Percentiles rank a stretch among this genome's conserved stretches.
phyloP scores from a whole-genome alignment of 768 basidiomycete genomes.

The Leccinellum luteum region DNA sequence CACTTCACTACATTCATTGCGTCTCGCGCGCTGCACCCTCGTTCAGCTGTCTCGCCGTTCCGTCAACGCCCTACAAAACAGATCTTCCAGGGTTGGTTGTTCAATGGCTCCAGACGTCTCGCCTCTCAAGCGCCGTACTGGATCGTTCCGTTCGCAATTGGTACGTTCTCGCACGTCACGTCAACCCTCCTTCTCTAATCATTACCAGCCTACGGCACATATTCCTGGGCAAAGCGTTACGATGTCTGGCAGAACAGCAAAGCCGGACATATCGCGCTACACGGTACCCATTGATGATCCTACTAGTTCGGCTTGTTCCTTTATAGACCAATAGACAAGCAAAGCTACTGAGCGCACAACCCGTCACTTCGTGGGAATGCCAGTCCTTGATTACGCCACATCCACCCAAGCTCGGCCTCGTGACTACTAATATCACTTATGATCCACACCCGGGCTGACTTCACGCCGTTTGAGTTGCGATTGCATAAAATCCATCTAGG shows the following conservation, averaged over 20 bases:
- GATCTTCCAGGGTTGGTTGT: conserved; percentile 70
- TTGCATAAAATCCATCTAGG: neutral
- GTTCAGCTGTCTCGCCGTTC: conserved; percentile 77
- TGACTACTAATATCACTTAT: too few relatives aligned
- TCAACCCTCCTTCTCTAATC: neutral
- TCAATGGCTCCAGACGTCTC: conserved; percentile 83
- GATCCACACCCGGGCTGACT: neutral
- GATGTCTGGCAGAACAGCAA: conserved; percentile 74
- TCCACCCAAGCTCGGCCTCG: too few relatives aligned
- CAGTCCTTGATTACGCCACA: too few relatives aligned
- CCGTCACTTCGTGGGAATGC: neutral
- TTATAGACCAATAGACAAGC: neutral
- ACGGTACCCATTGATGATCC: conserved; percentile 16
- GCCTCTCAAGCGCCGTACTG: conserved; percentile 76
- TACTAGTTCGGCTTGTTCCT: neutral
- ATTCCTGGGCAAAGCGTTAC: conserved; percentile 70
- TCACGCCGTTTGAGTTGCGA: neutral
- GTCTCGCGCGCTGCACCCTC: neutral
- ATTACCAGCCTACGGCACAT: conserved; percentile 68
- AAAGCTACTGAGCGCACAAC: neutral
- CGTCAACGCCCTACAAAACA: conserved; percentile 71
- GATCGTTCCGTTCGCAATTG: conserved; percentile 69
- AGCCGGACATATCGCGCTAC: conserved; percentile 58
- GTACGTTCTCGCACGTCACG: conserved; percentile 44
- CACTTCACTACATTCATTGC: conserved; percentile 1